Conservation (phyloP, 345 rosid species). For the Salix brachista region DNA sequence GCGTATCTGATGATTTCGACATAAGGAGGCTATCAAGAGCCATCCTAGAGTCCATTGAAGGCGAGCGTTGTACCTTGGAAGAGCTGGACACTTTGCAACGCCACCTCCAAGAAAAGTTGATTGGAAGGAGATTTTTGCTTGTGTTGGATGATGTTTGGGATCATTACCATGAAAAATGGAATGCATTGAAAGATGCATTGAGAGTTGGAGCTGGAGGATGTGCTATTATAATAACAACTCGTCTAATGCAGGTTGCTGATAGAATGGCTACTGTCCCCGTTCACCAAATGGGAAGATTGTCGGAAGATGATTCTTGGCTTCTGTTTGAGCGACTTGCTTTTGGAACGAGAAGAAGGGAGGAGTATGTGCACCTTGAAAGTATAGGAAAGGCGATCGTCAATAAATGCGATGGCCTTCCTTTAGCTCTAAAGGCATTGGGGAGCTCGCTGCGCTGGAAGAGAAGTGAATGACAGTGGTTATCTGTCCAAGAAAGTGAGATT, state of each 20-base stretch:
- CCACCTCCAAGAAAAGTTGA: background rate
- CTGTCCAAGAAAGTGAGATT: no score
- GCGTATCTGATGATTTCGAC: slow-evolving; percentile 13
- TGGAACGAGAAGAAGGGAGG: background rate
- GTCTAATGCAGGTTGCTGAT: background rate
- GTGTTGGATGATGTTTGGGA: slow-evolving; percentile 11
- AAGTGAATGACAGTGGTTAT: background rate
- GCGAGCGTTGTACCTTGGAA: background rate
- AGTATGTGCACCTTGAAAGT: background rate
- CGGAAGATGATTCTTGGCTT: slow-evolving; percentile 11
- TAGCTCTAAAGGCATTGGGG: slow-evolving; percentile 7
- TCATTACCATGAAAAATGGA: background rate
- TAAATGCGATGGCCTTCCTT: slow-evolving; percentile 18
- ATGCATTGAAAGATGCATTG: background rate
- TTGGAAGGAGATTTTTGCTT: slow-evolving; percentile 6
- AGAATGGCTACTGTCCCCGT: background rate
- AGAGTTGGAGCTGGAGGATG: slow-evolving; percentile 7
- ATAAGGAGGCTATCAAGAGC: background rate
- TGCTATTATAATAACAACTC: background rate
- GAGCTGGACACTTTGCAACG: slow-evolving; percentile 9
- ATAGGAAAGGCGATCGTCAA: slow-evolving; percentile 5
- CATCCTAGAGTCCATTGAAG: background rate
- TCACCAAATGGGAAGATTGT: background rate
- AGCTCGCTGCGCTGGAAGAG: slow-evolving; percentile 2
- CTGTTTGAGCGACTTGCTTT: slow-evolving; percentile 10